Conservation (phyloP, 495 filamentous ascomycete species). For the Penicillium soppii region DNA sequence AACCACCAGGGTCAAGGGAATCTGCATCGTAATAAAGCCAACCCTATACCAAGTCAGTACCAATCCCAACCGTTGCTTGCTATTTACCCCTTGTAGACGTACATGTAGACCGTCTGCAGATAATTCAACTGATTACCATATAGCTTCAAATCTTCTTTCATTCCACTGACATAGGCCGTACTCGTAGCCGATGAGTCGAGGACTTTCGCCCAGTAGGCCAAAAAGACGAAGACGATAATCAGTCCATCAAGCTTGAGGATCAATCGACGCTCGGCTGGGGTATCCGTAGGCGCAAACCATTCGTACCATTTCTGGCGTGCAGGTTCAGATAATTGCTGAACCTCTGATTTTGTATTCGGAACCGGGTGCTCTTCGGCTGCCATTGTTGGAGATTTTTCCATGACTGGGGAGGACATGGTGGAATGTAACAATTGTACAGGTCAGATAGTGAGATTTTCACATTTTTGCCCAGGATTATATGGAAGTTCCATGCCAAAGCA, state of each 20-base stretch:
- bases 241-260: constrained; percentile 42
- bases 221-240: constrained; percentile 31
- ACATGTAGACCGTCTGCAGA: constrained; percentile 44
- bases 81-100: not conserved
- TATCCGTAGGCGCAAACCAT: constrained; percentile 39
- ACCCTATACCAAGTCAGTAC: constrained; percentile 13
- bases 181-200: constrained; percentile 33
- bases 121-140: constrained; percentile 48
- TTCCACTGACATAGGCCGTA: constrained; percentile 29
- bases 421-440: no score
- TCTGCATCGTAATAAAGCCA: constrained; percentile 28
- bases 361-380: not conserved
- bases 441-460: no score
- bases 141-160: constrained; percentile 32
- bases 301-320: constrained; percentile 38
- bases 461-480: not conserved
- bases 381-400: constrained; percentile 3
- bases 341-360: not conserved
- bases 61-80: not conserved
- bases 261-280: constrained; percentile 38
- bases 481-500: not conserved
- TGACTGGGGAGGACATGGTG: not conserved
- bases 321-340: not conserved
- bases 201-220: constrained; percentile 44
- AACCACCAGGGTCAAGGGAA: constrained; percentile 24